A percentile compares a stretch with the other conserved stretches of the same genome.
Conservation (phyloP, 2,329 filamentous ascomycete genomes). For the Paecilomyces niveus region DNA sequence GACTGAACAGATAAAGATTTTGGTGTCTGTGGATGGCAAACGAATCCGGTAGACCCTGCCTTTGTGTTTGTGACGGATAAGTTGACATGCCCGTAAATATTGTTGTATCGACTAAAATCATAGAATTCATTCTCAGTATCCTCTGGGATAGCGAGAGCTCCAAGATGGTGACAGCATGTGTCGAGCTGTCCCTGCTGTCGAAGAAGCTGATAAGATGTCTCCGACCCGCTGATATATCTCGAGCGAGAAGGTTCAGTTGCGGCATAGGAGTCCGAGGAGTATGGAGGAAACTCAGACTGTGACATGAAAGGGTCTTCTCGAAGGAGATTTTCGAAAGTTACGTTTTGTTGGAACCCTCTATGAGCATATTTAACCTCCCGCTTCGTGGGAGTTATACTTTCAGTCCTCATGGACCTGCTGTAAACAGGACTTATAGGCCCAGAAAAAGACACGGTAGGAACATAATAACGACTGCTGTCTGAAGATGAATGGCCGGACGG, state of each 20-base stretch:
- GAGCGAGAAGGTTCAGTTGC: not conserved
- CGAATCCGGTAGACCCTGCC: not conserved
- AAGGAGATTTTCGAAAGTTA: not conserved
- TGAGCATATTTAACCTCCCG: not conserved
- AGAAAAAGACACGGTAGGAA: not conserved
- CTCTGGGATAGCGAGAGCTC: not conserved
- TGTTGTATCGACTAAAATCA: not conserved
- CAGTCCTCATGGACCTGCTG: not conserved
- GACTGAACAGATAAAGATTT: not conserved
- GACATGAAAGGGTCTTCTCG: not conserved
- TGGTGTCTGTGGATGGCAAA: not conserved
- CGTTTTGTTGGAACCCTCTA: not conserved
- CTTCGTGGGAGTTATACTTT: slow-evolving; percentile 3
- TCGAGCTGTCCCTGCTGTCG: not conserved
- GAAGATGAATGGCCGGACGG: slow-evolving; percentile 1
- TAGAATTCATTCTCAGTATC: not conserved
- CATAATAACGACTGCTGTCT: not conserved
- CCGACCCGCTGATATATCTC: not conserved
- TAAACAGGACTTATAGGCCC: not conserved
- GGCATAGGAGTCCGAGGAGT: not conserved
- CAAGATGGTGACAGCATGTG: not conserved
- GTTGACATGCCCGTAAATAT: not conserved
- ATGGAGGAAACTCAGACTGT: not conserved
- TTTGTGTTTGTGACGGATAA: not conserved
- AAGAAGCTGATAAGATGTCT: not conserved